Percentiles rank a stretch among this genome's conserved stretches.
Conservation (phyloP, 345 rosid genomes). For the Arabidopsis thaliana region DNA sequence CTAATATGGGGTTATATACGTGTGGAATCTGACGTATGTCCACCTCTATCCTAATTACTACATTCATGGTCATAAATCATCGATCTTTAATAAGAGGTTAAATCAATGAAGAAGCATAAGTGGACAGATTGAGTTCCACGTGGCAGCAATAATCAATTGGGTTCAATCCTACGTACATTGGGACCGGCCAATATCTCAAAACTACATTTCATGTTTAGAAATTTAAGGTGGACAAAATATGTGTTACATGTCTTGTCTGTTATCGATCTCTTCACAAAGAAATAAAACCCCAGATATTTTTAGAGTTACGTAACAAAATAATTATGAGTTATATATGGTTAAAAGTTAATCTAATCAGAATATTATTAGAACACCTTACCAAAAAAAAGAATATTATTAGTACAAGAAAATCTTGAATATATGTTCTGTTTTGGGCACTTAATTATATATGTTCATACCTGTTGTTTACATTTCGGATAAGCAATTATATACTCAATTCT, state of each 20-base stretch:
- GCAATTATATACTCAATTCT: too few species aligned
- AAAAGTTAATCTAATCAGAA: background rate
- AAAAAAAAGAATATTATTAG: too few species aligned
- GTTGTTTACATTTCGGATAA: too few species aligned
- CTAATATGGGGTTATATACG: conserved; percentile 14
- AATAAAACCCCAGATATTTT: conserved; percentile 12
- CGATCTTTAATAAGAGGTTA: conserved; percentile 17
- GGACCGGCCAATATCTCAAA: conserved; percentile 36
- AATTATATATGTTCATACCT: too few species aligned
- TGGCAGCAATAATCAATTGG: conserved; percentile 31
- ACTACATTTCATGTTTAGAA: conserved; percentile 15
- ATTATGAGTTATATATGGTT: conserved; percentile 1
- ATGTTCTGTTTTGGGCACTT: too few species aligned
- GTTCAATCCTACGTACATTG: conserved; percentile 32
- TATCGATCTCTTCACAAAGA: background rate
- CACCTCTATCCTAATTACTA: conserved; percentile 29
- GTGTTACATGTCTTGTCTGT: conserved; percentile 32
- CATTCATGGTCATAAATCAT: conserved; percentile 38
- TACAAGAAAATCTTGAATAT: too few species aligned
- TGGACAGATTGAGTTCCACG: conserved; percentile 38
- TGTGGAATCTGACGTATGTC: conserved; percentile 34
- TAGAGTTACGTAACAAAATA: background rate
- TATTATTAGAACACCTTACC: background rate
- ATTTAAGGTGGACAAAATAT: conserved; percentile 36
- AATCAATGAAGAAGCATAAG: conserved; percentile 39